These are phyloP conservation scores for Dactylellina haptotyla DNA, from an alignment of 2,329 filamentous ascomycete genomes.

Conservation along the genomic window DNA sequence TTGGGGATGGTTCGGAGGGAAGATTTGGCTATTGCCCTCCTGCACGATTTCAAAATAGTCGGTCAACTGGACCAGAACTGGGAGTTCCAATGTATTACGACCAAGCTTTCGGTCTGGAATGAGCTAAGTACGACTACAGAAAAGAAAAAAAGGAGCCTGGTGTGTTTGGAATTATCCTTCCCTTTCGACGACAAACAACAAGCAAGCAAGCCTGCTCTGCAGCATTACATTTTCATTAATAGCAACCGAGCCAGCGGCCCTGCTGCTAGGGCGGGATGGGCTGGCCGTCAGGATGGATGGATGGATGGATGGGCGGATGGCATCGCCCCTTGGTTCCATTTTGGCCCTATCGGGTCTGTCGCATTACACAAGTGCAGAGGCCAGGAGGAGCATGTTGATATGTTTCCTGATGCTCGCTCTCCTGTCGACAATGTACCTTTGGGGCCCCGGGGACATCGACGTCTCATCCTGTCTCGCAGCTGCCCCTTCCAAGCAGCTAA, in stretches of 20 bases:
- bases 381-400: slow-evolving; percentile 9
- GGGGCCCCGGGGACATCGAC: too few relatives aligned
- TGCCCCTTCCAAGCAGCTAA: neutral
- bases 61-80: too few relatives aligned
- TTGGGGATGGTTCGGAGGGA: neutral
- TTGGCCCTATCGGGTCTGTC: too few relatives aligned
- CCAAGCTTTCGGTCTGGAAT: slow-evolving; percentile 20
- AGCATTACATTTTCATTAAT: too few relatives aligned
- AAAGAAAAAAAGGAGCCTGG: slow-evolving; percentile 19
- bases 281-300: neutral
- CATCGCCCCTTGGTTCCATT: too few relatives aligned
- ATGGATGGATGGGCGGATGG: too few relatives aligned
- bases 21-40: too few relatives aligned
- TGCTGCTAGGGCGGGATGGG: slow-evolving; percentile 13
- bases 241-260: slow-evolving; percentile 21
- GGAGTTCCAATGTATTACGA: too few relatives aligned
- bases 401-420: too few relatives aligned
- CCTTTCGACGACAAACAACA: neutral
- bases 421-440: too few relatives aligned
- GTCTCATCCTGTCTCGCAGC: neutral
- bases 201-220: too few relatives aligned
- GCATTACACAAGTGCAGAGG: slow-evolving; percentile 11
- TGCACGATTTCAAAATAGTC: neutral
- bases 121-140: slow-evolving; percentile 14
- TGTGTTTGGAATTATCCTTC: slow-evolving; percentile 21